A percentile compares a stretch with the other conserved stretches of the same genome.
These are phyloP conservation scores for Fraxinus nigra DNA, from an alignment of 305 asterid species.

Conservation along the genomic window DNA sequence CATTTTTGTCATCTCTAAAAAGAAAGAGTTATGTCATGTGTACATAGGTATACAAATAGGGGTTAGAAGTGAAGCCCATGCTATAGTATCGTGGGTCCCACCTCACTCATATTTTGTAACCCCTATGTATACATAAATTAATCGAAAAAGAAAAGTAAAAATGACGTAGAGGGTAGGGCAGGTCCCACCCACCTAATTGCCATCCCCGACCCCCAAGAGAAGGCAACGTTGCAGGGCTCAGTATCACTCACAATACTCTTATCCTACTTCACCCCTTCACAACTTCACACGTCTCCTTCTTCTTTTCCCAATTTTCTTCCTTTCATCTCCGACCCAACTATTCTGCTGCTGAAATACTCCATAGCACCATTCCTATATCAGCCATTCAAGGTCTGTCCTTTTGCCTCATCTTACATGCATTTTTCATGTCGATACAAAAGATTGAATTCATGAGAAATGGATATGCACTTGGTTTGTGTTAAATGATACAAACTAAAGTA, in stretches of 20 bases:
- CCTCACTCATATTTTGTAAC: too few species aligned
- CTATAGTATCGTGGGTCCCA: too few species aligned
- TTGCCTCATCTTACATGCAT: background rate
- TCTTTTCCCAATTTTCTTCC: background rate
- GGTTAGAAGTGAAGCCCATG: too few species aligned
- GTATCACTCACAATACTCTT: constrained; percentile 60
- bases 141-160: too few species aligned
- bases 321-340: background rate
- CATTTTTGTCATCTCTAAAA: too few species aligned
- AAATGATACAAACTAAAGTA: background rate
- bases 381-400: constrained; percentile 30
- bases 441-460: background rate
- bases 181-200: too few species aligned
- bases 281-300: constrained; percentile 37
- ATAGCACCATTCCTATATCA: background rate
- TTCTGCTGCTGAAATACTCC: constrained; percentile 22
- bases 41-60: too few species aligned
- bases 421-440: background rate
- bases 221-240: constrained; percentile 38
- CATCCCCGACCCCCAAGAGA: background rate
- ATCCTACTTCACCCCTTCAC: constrained; percentile 36
- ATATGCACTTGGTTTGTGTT: background rate
- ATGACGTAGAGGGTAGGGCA: too few species aligned
- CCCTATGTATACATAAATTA: too few species aligned
- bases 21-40: too few species aligned